phyloP scores from a whole-genome alignment of 441 rosid species.

The Sinapis alba region DNA sequence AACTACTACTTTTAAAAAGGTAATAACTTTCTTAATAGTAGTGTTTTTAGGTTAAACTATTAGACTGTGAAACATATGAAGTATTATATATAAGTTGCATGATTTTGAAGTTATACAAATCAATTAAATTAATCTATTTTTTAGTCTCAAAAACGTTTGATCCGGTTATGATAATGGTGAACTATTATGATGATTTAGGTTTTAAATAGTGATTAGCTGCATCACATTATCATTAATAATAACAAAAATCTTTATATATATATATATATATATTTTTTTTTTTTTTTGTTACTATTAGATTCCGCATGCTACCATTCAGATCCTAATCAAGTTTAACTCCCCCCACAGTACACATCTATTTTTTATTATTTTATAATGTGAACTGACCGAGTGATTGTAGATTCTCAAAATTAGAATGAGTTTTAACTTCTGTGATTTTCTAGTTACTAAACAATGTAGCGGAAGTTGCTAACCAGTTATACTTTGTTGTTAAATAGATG shows the following conservation, averaged over 20 bases:
- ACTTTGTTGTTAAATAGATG: too few species aligned
- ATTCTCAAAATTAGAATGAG: background rate
- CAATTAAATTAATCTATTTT: background rate
- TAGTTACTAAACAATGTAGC: background rate
- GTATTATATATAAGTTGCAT: too few species aligned
- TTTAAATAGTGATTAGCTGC: too few species aligned
- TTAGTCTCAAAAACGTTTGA: background rate
- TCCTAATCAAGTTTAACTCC: conserved; percentile 9
- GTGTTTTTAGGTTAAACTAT: too few species aligned
- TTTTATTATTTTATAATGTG: background rate
- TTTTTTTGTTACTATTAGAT: too few species aligned
- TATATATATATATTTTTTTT: too few species aligned
- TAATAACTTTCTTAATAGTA: too few species aligned
- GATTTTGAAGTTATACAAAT: background rate
- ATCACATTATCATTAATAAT: too few species aligned
- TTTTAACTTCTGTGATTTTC: background rate
- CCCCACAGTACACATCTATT: background rate
- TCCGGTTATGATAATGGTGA: background rate
- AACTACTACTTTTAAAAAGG: too few species aligned
- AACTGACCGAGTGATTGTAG: background rate
- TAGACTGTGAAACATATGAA: too few species aligned
- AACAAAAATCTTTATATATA: too few species aligned
- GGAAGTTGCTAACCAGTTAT: background rate
- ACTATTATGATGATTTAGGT: background rate
- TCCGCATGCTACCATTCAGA: too few species aligned